phyloP scores from a whole-genome alignment of 208 protist genomes.

The Trichomonas gallinae region DNA sequence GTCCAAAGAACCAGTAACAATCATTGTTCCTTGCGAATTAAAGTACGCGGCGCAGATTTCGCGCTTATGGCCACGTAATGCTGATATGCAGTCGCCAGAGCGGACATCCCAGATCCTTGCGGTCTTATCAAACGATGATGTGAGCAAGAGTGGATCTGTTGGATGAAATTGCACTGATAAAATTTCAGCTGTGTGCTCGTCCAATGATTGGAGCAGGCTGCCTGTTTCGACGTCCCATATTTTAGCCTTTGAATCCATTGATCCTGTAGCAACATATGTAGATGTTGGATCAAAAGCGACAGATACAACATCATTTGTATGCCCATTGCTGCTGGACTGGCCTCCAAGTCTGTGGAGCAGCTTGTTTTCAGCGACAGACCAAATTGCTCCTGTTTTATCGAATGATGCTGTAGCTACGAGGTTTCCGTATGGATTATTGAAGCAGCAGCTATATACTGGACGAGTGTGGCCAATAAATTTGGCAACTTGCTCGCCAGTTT shows the following conservation, averaged over 20 bases:
- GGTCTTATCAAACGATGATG: constrained; percentile 84
- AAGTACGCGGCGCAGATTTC: constrained; percentile 73
- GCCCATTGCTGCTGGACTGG: not conserved
- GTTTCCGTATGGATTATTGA: constrained; percentile 77
- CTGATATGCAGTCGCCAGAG: constrained; percentile 65
- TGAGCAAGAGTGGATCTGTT: constrained; percentile 50
- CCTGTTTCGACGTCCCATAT: constrained; percentile 72
- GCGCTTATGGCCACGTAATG: constrained; percentile 66
- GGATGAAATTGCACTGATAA: constrained; percentile 69
- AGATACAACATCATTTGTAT: constrained; percentile 66
- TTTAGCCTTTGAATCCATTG: constrained; percentile 79
- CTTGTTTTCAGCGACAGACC: not conserved
- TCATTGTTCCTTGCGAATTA: constrained; percentile 53
- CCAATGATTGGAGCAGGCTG: constrained; percentile 59
- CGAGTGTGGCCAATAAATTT: constrained; percentile 77
- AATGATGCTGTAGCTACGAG: constrained; percentile 33
- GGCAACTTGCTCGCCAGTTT: constrained; percentile 66
- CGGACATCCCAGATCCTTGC: constrained; percentile 71
- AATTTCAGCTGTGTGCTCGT: constrained; percentile 74
- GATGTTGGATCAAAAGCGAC: constrained; percentile 43
- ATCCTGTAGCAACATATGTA: constrained; percentile 66
- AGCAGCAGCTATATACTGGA: constrained; percentile 79
- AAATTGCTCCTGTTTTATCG: not conserved
- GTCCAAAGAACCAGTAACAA: constrained; percentile 79
- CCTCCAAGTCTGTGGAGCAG: not conserved